phyloP scores from a whole-genome alignment of 2,329 filamentous ascomycete species.

The Diplodia seriata region DNA sequence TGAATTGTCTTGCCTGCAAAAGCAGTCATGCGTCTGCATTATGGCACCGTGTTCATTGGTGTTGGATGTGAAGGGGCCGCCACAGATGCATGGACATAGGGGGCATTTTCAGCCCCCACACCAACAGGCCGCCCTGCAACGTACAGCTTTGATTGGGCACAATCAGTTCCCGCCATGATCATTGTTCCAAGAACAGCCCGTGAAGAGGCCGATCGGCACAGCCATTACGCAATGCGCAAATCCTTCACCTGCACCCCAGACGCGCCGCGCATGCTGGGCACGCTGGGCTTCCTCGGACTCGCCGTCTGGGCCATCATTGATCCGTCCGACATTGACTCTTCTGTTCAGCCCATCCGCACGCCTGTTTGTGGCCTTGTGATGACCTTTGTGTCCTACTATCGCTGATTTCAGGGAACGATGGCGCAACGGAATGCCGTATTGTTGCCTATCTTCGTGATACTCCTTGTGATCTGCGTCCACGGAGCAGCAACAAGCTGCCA shows the following conservation, averaged over 20 bases:
- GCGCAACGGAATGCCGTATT: neutral
- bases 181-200: neutral
- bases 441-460: neutral
- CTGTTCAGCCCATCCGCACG: no score
- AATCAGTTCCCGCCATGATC: neutral
- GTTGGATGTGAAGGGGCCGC: neutral
- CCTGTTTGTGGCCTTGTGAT: neutral
- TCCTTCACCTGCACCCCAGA: neutral
- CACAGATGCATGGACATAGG: no score
- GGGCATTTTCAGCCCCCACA: neutral
- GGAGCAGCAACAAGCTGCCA: neutral
- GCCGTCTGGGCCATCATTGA: neutral
- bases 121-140: neutral
- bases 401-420: neutral
- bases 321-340: neutral
- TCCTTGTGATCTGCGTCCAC: neutral
- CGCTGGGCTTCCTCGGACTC: neutral
- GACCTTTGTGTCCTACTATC: no score
- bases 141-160: neutral
- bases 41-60: neutral
- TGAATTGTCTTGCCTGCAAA: no score
- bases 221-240: neutral
- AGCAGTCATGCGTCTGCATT: neutral
- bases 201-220: neutral
- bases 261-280: neutral